Conservation (phyloP, 2,329 filamentous ascomycete genomes). For the Aspergillus proliferans region DNA sequence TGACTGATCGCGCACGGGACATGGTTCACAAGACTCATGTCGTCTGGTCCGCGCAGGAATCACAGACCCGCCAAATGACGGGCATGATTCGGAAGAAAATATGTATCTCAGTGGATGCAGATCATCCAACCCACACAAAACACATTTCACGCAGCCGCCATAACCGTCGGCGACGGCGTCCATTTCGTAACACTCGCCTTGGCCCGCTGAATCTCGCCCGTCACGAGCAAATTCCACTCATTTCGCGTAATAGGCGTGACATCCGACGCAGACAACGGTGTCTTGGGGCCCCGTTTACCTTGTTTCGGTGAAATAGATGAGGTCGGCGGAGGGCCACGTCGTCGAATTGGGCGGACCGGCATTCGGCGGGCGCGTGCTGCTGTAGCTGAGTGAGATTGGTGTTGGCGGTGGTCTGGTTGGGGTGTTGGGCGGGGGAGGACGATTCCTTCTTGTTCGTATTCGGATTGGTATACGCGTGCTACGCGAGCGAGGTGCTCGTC, state of each 20-base stretch:
- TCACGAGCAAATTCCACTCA: conserved; percentile 37
- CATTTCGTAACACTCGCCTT: conserved; percentile 32
- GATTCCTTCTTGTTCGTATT: conserved; percentile 34
- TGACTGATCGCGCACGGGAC: too few relatives aligned
- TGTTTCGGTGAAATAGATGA: conserved; percentile 16
- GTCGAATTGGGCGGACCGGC: conserved; percentile 18
- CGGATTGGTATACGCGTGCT: conserved; percentile 27
- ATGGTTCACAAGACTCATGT: too few relatives aligned
- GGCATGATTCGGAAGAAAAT: not conserved
- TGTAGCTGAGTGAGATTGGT: not conserved
- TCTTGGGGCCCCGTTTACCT: conserved; percentile 29
- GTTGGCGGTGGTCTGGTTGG: conserved; percentile 1
- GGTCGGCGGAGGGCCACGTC: conserved; percentile 13
- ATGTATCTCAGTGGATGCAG: not conserved
- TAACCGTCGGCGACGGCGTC: conserved; percentile 30
- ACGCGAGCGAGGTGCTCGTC: conserved; percentile 33
- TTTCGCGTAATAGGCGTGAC: conserved; percentile 38
- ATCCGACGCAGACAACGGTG: conserved; percentile 37
- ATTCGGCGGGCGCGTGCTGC: conserved; percentile 8
- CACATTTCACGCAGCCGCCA: conserved; percentile 20
- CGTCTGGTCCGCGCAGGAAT: too few relatives aligned
- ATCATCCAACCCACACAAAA: not conserved
- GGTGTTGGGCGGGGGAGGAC: conserved; percentile 22
- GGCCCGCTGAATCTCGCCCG: conserved; percentile 22
- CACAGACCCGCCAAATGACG: not conserved